A percentile compares a stretch with the other conserved stretches of the same genome.
These are phyloP conservation scores for Phtheirospermum japonicum DNA, from an alignment of 257 asterid genomes.

Conservation along the genomic window DNA sequence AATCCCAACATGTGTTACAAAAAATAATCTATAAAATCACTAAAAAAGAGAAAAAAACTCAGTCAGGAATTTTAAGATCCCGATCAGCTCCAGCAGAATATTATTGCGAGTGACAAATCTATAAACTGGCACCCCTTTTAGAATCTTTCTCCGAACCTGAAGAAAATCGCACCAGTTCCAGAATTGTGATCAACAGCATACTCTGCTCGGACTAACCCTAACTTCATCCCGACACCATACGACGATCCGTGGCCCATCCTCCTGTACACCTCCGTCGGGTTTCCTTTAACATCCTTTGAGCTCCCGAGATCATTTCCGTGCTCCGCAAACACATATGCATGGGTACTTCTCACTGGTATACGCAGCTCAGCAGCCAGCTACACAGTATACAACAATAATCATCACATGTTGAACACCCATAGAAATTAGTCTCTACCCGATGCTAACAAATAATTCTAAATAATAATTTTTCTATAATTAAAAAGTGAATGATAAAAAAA, in stretches of 20 bases:
- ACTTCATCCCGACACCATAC: constrained; percentile 84
- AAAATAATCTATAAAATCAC: too few relatives aligned
- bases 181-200: constrained; percentile 92
- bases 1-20: too few relatives aligned
- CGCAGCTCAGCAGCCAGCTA: constrained; percentile 92
- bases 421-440: background rate
- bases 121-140: constrained; percentile 26
- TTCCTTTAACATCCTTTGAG: constrained; percentile 93
- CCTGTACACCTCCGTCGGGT: constrained; percentile 93
- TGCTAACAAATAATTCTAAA: too few relatives aligned
- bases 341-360: constrained; percentile 81
- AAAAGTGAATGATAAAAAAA: too few relatives aligned
- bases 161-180: constrained; percentile 84
- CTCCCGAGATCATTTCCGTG: constrained; percentile 95
- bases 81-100: too few relatives aligned
- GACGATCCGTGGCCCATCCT: constrained; percentile 94
- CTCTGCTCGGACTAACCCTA: constrained; percentile 88
- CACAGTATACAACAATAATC: constrained; percentile 5
- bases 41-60: too few relatives aligned
- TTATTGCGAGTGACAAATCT: too few relatives aligned
- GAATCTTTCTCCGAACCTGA: constrained; percentile 96
- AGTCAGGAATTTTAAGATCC: too few relatives aligned
- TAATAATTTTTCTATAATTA: too few relatives aligned
- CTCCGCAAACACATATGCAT: constrained; percentile 86
- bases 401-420: background rate